A percentile compares a stretch with the other conserved stretches of the same genome.
Conservation (phyloP, 176 grass and related monocot genomes). For the Paspalum vaginatum region DNA sequence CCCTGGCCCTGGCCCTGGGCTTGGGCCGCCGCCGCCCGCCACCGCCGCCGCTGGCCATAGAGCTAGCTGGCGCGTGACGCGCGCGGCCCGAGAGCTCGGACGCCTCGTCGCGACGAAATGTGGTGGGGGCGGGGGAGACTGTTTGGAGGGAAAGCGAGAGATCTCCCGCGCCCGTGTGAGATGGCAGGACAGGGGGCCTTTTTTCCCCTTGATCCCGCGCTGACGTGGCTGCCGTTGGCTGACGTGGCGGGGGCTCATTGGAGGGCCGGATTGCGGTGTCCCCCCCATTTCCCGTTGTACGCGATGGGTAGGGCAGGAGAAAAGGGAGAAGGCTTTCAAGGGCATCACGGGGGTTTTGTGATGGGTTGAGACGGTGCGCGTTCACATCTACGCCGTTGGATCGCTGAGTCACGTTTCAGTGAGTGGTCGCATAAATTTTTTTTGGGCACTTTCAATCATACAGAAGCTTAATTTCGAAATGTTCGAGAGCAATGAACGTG, state of each 20-base stretch:
- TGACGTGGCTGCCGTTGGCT: constrained; percentile 1
- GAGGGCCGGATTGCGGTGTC: constrained; percentile 46
- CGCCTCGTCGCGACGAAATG: neutral
- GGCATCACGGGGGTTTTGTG: constrained; percentile 60
- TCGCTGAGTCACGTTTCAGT: too few relatives aligned
- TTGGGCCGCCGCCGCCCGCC: neutral
- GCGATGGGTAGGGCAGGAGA: constrained; percentile 10
- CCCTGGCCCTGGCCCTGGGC: constrained; percentile 21
- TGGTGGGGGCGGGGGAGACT: neutral
- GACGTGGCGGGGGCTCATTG: constrained; percentile 42
- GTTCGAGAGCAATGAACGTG: too few relatives aligned
- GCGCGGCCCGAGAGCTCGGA: neutral
- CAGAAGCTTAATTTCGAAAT: too few relatives aligned
- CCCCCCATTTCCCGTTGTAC: constrained; percentile 20
- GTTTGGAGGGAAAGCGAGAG: constrained; percentile 49
- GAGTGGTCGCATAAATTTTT: too few relatives aligned
- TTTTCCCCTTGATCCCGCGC: constrained; percentile 42
- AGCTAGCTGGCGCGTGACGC: neutral
- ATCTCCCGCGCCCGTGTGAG: constrained; percentile 4
- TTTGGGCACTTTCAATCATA: too few relatives aligned
- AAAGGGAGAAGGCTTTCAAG: neutral
- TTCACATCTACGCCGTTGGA: constrained; percentile 11
- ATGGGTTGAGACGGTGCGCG: constrained; percentile 14
- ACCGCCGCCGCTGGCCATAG: constrained; percentile 28
- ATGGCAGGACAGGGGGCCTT: neutral